phyloP scores from a whole-genome alignment of 371 early-diverging fungal species.

The Homolaphlyctis polyrhiza region DNA sequence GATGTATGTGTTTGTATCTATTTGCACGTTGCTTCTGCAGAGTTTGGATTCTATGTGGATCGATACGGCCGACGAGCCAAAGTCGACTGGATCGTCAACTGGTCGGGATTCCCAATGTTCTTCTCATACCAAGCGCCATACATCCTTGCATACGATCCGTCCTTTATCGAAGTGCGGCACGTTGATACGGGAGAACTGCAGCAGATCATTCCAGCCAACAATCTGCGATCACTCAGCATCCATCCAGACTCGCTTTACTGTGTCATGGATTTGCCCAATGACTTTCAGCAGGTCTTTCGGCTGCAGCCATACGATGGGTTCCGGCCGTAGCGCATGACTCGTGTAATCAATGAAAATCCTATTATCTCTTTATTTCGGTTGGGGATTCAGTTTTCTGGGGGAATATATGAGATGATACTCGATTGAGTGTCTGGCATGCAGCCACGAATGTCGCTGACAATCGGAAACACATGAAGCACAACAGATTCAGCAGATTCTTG shows the following conservation, averaged over 20 bases:
- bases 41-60: constrained; percentile 87
- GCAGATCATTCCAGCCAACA: constrained; percentile 28
- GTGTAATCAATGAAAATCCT: too few relatives aligned
- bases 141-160: constrained; percentile 81
- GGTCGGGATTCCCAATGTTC: constrained; percentile 35
- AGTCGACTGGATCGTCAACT: constrained; percentile 66
- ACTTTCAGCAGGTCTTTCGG: constrained; percentile 12
- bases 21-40: constrained; percentile 23
- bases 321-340: neutral
- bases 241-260: constrained; percentile 15
- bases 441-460: too few relatives aligned
- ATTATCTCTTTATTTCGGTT: too few relatives aligned
- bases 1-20: neutral
- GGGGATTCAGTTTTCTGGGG: too few relatives aligned
- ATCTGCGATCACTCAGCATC: constrained; percentile 22
- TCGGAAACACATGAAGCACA: too few relatives aligned
- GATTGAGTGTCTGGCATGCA: too few relatives aligned
- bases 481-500: too few relatives aligned
- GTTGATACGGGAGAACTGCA: constrained; percentile 60
- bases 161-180: constrained; percentile 85
- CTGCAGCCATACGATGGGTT: constrained; percentile 1
- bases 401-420: too few relatives aligned
- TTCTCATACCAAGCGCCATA: constrained; percentile 74
- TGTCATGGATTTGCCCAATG: constrained; percentile 19
- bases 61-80: constrained; percentile 73